Percentiles rank a stretch among this genome's conserved stretches.
phyloP scores from a whole-genome alignment of 768 basidiomycete species.

The Suillus subalutaceus region DNA sequence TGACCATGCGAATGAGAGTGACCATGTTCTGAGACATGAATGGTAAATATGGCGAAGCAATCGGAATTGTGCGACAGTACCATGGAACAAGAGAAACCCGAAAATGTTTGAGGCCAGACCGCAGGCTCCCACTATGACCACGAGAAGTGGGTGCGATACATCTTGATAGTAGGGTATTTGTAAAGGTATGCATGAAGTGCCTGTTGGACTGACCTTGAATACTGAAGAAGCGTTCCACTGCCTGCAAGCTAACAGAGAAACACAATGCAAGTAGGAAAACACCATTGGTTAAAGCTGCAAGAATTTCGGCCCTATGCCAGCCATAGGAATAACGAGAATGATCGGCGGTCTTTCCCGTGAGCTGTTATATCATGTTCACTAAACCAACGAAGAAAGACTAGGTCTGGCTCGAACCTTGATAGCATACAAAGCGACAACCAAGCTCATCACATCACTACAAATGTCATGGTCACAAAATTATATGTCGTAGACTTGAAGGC shows the following conservation, averaged over 20 bases:
- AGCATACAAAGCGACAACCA: conserved; percentile 95
- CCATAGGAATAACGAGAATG: conserved; percentile 92
- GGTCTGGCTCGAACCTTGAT: conserved; percentile 58
- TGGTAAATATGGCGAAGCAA: conserved; percentile 14
- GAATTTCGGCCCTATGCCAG: conserved; percentile 97
- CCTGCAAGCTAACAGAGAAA: conserved; percentile 93
- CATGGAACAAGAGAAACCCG: conserved; percentile 94
- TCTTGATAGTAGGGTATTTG: conserved; percentile 47
- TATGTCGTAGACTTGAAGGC: neutral
- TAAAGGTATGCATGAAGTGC: neutral
- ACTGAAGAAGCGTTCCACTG: conserved; percentile 86
- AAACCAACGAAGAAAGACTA: neutral
- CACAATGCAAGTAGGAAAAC: conserved; percentile 96
- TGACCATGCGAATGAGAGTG: conserved; percentile 70
- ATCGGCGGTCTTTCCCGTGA: conserved; percentile 59
- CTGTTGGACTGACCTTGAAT: conserved; percentile 59
- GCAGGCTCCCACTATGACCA: conserved; percentile 87
- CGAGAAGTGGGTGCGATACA: conserved; percentile 83
- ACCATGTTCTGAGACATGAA: conserved; percentile 40
- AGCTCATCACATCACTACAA: conserved; percentile 91
- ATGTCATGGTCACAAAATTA: conserved; percentile 16
- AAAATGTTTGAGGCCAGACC: conserved; percentile 92
- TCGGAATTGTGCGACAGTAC: conserved; percentile 43
- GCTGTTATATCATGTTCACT: conserved; percentile 41
- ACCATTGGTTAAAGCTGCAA: conserved; percentile 93